A percentile compares a stretch with the other conserved stretches of the same genome.
These are phyloP conservation scores for Daldinia grandis DNA, from an alignment of 495 filamentous ascomycete species.

Conservation along the genomic window DNA sequence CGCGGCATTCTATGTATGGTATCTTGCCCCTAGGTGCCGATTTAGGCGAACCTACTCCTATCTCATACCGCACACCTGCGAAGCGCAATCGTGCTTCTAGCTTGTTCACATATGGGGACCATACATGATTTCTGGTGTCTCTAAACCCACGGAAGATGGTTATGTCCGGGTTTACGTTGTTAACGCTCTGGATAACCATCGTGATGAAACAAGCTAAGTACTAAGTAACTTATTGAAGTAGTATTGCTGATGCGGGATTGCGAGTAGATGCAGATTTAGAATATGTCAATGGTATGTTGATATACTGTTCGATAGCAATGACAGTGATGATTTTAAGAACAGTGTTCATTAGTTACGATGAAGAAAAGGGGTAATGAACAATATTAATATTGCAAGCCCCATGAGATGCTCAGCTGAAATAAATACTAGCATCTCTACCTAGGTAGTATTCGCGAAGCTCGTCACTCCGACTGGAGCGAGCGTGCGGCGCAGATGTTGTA, in stretches of 20 bases:
- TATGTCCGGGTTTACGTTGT: conserved; percentile 35
- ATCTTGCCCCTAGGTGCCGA: conserved; percentile 66
- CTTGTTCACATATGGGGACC: conserved; percentile 73
- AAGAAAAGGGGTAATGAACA: background rate
- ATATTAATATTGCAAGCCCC: background rate
- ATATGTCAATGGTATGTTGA: background rate
- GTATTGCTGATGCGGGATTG: too few relatives aligned
- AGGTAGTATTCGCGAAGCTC: background rate
- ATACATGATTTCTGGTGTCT: conserved; percentile 53
- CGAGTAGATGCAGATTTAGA: background rate
- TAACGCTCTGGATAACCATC: conserved; percentile 24
- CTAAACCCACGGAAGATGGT: conserved; percentile 65
- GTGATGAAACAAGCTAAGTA: background rate
- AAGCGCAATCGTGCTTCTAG: conserved; percentile 70
- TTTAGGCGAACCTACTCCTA: conserved; percentile 52
- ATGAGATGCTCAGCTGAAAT: background rate
- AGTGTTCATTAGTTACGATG: background rate
- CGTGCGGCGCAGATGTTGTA: background rate
- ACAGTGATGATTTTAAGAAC: background rate
- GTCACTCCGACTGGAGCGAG: conserved; percentile 7
- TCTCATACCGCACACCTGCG: conserved; percentile 56
- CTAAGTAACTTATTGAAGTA: background rate
- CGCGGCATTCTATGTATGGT: conserved; percentile 59
- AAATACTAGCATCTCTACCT: background rate
- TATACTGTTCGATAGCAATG: too few relatives aligned